A percentile compares a stretch with the other conserved stretches of the same genome.
phyloP scores from a whole-genome alignment of 352 stramenopile species.

The Globisporangium alternatum region DNA sequence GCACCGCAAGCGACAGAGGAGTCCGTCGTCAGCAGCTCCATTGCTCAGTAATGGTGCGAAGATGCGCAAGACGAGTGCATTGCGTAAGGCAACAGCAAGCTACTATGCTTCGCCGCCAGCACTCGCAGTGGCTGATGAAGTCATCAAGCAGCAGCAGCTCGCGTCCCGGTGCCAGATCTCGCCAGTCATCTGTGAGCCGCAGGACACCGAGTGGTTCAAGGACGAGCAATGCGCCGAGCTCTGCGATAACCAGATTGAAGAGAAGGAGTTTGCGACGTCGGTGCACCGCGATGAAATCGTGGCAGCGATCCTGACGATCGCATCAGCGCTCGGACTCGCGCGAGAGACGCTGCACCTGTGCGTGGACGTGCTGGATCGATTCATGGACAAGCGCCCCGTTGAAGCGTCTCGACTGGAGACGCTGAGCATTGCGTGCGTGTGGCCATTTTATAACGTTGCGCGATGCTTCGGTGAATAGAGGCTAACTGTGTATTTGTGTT shows the following conservation, averaged over 20 bases:
- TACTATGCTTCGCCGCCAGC: conserved; percentile 1
- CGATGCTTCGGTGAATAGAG: neutral
- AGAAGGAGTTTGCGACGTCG: conserved; percentile 24
- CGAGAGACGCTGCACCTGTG: conserved; percentile 63
- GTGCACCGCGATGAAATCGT: conserved; percentile 65
- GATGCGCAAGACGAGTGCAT: conserved; percentile 1
- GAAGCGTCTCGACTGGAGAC: conserved; percentile 36
- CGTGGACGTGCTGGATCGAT: conserved; percentile 55
- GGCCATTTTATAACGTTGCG: neutral
- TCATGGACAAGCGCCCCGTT: conserved; percentile 26
- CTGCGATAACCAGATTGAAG: conserved; percentile 8
- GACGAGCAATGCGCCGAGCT: neutral
- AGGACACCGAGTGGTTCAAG: neutral
- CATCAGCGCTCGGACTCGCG: conserved; percentile 50
- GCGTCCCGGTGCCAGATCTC: conserved; percentile 4
- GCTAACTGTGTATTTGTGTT: neutral
- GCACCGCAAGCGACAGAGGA: conserved; percentile 16
- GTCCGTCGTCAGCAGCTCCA: neutral
- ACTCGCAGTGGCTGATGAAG: neutral
- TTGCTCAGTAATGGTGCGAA: neutral
- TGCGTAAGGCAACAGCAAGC: neutral
- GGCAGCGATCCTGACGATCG: conserved; percentile 59
- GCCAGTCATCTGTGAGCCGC: neutral
- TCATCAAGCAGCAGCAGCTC: neutral
- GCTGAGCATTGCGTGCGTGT: conserved; percentile 58